These are phyloP conservation scores for Globisporangium barbulae DNA, from an alignment of 352 stramenopile species.

Conservation along the genomic window DNA sequence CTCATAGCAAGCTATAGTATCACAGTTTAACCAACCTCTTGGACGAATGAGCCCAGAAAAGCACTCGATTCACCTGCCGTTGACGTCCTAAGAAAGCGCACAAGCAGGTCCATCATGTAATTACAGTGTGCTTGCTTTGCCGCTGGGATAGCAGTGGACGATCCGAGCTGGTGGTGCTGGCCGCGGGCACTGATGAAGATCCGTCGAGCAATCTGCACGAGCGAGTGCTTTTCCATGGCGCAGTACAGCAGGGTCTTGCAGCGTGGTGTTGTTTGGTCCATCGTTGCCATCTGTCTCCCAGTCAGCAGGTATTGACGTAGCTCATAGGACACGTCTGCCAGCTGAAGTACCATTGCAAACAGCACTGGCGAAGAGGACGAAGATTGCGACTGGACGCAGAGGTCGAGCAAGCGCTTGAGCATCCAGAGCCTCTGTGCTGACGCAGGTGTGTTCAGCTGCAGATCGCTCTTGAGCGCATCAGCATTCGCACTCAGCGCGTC, in stretches of 20 bases:
- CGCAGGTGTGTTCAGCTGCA: not conserved
- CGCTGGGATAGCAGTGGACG: not conserved
- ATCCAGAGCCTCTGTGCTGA: constrained; percentile 28
- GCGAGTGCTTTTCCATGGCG: constrained; percentile 23
- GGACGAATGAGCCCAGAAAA: not conserved
- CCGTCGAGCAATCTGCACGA: constrained; percentile 26
- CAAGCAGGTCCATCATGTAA: constrained; percentile 8
- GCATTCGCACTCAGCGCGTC: constrained; percentile 22
- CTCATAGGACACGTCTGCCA: constrained; percentile 23
- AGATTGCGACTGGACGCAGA: constrained; percentile 36
- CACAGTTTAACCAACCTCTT: constrained; percentile 1
- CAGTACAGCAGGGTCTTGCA: constrained; percentile 20
- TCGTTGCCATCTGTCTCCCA: constrained; percentile 15
- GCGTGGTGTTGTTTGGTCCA: constrained; percentile 4
- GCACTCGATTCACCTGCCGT: not conserved
- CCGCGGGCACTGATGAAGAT: constrained; percentile 22
- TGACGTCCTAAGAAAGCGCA: not conserved
- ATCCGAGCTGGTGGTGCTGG: constrained; percentile 15
- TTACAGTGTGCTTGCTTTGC: not conserved
- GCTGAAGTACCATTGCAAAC: constrained; percentile 16
- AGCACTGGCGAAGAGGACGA: constrained; percentile 1
- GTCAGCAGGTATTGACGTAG: constrained; percentile 36
- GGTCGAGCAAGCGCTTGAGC: constrained; percentile 38
- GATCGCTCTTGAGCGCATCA: constrained; percentile 19
- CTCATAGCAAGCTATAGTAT: not conserved